Conservation (phyloP, 2,329 filamentous ascomycete genomes). For the Chalara sp. region DNA sequence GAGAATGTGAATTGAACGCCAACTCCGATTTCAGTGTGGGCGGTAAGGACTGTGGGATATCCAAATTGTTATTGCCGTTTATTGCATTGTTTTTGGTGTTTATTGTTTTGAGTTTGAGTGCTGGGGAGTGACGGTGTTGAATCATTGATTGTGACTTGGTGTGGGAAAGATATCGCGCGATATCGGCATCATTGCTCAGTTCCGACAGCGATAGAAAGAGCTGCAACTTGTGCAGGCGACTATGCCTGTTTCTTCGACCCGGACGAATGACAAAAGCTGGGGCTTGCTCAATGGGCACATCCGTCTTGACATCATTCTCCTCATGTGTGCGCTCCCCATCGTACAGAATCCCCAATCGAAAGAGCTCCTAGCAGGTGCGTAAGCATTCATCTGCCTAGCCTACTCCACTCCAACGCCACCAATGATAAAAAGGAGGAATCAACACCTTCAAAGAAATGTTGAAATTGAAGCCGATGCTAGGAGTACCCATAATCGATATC, state of each 20-base stretch:
- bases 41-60: constrained; percentile 22
- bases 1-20: neutral
- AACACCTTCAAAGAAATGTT: constrained; percentile 7
- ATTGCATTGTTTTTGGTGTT: neutral
- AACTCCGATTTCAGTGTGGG: neutral
- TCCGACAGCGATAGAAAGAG: constrained; percentile 14
- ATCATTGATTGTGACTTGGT: constrained; percentile 10
- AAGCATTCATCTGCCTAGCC: constrained; percentile 19
- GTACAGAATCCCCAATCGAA: constrained; percentile 16
- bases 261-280: constrained; percentile 14
- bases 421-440: constrained; percentile 1
- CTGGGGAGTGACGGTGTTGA: constrained; percentile 15
- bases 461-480: constrained; percentile 10
- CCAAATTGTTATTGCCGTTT: neutral
- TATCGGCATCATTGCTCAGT: constrained; percentile 15
- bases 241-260: constrained; percentile 11
- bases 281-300: constrained; percentile 12
- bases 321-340: constrained; percentile 2
- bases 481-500: constrained; percentile 28
- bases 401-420: neutral
- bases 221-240: constrained; percentile 11
- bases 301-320: constrained; percentile 10
- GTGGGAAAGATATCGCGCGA: constrained; percentile 12
- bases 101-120: constrained; percentile 1
- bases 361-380: constrained; percentile 22